Evolutionary conservation across 768 basidiomycete species (phyloP).

Genomic region (Termitomyces sp.): DNA sequence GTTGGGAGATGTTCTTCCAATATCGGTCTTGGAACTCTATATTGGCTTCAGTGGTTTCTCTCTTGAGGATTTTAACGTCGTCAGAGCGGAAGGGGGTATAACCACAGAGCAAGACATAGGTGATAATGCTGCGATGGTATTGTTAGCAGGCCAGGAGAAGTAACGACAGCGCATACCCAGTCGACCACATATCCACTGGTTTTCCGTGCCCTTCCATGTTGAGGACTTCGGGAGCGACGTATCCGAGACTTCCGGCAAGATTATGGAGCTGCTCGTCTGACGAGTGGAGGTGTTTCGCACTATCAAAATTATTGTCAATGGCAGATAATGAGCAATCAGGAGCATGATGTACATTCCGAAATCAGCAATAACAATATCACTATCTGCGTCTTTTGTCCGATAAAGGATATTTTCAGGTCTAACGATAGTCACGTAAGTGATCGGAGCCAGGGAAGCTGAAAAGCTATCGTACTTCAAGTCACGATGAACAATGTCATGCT

Average conservation of each 20-base stretch:
- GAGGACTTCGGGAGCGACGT: conserved; percentile 88
- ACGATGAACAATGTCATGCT: conserved; percentile 91
- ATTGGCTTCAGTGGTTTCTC: conserved; percentile 80
- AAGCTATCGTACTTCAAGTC: conserved; percentile 72
- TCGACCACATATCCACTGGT: conserved; percentile 91
- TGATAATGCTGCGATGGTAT: conserved; percentile 62
- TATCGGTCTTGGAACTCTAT: conserved; percentile 92
- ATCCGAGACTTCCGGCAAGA: conserved; percentile 80
- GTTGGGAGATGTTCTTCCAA: conserved; percentile 83
- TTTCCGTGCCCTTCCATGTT: conserved; percentile 83
- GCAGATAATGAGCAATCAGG: neutral
- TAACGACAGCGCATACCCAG: conserved; percentile 50
- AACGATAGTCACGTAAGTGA: neutral
- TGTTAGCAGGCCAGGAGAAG: neutral
- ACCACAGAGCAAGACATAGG: conserved; percentile 92
- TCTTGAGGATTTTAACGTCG: conserved; percentile 65
- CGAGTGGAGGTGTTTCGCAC: conserved; percentile 78
- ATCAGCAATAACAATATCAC: conserved; percentile 93
- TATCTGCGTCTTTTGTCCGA: conserved; percentile 65
- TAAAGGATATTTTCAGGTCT: conserved; percentile 97
- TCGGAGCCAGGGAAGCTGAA: neutral
- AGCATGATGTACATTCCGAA: conserved; percentile 83
- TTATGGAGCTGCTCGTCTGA: conserved; percentile 66
- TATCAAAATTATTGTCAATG: conserved; percentile 20
- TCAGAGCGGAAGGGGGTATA: conserved; percentile 93